phyloP scores from a whole-genome alignment of 768 basidiomycete genomes.

The Suillus weaverae region DNA sequence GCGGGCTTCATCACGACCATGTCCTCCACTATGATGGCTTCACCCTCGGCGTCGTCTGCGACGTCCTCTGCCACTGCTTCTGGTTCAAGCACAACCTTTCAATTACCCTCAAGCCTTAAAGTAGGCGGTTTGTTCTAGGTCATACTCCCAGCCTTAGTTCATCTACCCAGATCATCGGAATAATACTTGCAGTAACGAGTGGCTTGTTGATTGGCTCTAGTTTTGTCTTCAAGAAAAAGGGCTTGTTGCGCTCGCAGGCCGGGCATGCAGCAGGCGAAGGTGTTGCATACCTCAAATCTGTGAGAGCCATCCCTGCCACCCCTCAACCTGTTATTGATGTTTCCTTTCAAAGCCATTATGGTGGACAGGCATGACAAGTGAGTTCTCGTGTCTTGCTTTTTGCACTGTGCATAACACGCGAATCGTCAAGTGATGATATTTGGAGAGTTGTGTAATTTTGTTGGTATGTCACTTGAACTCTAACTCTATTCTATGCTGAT shows the following conservation, averaged over 20 bases:
- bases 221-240: constrained; percentile 99
- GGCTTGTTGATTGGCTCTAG: constrained; percentile 89
- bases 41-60: constrained; percentile 15
- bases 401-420: background rate
- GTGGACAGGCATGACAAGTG: constrained; percentile 93
- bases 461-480: constrained; percentile 50
- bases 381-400: constrained; percentile 25
- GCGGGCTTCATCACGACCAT: constrained; percentile 17
- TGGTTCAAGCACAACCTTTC: constrained; percentile 33
- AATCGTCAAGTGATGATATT: constrained; percentile 77
- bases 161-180: constrained; percentile 62
- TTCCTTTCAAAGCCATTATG: constrained; percentile 63
- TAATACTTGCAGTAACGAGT: constrained; percentile 72
- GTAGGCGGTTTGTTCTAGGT: constrained; percentile 27
- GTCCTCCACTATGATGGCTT: constrained; percentile 32
- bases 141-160: background rate
- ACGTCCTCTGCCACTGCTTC: constrained; percentile 42
- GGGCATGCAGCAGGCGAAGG: constrained; percentile 81
- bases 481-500: constrained; percentile 13
- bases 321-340: constrained; percentile 10
- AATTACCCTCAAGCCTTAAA: constrained; percentile 51
- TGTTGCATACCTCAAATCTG: constrained; percentile 93
- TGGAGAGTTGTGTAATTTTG: constrained; percentile 86
- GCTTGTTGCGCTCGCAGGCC: constrained; percentile 75
- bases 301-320: constrained; percentile 36